Evolutionary conservation across 768 basidiomycete genomes (phyloP).

Genomic region (Lactarius akahatsu): DNA sequence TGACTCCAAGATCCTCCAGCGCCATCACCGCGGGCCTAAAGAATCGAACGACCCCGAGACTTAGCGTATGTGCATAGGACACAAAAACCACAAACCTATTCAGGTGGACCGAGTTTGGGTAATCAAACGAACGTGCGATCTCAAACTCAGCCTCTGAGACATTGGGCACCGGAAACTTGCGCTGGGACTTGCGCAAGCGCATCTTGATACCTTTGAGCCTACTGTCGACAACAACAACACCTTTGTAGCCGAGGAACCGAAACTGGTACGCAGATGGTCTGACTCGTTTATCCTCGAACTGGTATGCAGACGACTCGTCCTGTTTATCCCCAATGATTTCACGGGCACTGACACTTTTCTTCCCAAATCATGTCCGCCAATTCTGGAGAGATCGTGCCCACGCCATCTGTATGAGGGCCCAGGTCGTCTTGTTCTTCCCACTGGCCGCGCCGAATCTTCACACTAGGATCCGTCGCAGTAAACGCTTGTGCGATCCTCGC

Average conservation of each 20-base stretch:
- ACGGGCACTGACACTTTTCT: conserved; percentile 46
- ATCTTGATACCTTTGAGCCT: conserved; percentile 58
- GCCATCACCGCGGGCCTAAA: conserved; percentile 71
- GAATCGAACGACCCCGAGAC: not conserved
- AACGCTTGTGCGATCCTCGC: conserved; percentile 84
- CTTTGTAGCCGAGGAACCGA: conserved; percentile 78
- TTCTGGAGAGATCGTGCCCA: conserved; percentile 68
- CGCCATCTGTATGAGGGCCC: conserved; percentile 70
- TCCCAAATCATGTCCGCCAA: conserved; percentile 63
- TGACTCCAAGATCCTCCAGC: conserved; percentile 72
- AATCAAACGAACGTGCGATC: conserved; percentile 62
- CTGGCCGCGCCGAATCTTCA: conserved; percentile 51
- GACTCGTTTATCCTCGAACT: conserved; percentile 39
- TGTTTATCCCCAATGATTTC: not conserved
- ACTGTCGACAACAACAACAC: conserved; percentile 68
- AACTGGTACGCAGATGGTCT: conserved; percentile 61
- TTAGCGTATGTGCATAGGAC: not conserved
- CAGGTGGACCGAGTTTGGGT: conserved; percentile 62
- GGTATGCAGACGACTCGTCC: conserved; percentile 47
- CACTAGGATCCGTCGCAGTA: conserved; percentile 76
- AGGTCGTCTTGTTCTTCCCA: conserved; percentile 69
- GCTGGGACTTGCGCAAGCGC: conserved; percentile 71
- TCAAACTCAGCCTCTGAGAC: conserved; percentile 59
- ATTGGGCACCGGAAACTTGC: conserved; percentile 61
- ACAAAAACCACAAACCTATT: conserved; percentile 52